Conservation (phyloP, 805 yeast species). For the Cyberlindnera mycetangii region DNA sequence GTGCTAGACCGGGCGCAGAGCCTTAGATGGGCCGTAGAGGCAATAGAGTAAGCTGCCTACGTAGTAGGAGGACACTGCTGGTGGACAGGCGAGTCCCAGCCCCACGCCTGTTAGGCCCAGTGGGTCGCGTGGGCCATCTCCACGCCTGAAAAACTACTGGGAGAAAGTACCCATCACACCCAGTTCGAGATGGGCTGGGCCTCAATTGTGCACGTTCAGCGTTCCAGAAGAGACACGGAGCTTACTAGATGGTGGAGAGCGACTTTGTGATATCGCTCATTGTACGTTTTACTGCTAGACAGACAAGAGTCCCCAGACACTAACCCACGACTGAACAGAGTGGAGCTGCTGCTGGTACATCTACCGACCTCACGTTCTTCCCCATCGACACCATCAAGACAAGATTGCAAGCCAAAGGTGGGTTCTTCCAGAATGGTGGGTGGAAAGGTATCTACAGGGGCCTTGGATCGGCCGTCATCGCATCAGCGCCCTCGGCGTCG, state of each 20-base stretch:
- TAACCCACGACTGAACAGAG: constrained; percentile 34
- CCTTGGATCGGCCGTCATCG: constrained; percentile 87
- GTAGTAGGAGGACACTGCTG: no score
- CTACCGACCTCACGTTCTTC: constrained; percentile 90
- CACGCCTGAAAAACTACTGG: not conserved
- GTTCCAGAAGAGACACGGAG: not conserved
- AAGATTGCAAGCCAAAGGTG: constrained; percentile 91
- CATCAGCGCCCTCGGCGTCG: constrained; percentile 89
- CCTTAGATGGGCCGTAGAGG: no score
- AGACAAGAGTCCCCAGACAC: not conserved
- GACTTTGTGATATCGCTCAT: constrained; percentile 25
- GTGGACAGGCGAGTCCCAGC: no score
- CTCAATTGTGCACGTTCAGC: not conserved
- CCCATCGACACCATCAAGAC: constrained; percentile 97
- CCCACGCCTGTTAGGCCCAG: no score
- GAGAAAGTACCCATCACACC: not conserved
- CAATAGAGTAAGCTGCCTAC: no score
- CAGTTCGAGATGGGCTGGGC: not conserved
- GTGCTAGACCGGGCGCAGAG: no score
- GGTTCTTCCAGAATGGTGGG: constrained; percentile 91
- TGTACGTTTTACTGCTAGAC: constrained; percentile 12
- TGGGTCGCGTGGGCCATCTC: not conserved
- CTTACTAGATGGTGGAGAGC: constrained; percentile 10
- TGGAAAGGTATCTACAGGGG: constrained; percentile 90
- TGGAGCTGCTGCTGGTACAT: constrained; percentile 96